phyloP scores from a whole-genome alignment of 352 stramenopile species.

The Blastocystis sp. region DNA sequence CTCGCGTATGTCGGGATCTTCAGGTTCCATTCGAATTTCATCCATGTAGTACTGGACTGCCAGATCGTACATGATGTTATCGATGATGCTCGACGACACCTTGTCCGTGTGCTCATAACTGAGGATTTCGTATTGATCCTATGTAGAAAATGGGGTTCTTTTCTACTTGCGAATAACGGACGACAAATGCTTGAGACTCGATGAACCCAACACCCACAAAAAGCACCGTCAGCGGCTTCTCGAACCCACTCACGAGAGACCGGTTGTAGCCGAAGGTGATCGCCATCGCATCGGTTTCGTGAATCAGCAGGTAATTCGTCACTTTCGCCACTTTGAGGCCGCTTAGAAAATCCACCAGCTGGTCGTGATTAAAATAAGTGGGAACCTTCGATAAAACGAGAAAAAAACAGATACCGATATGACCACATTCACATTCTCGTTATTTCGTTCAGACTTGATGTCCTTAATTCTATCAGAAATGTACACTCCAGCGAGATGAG shows the following conservation, averaged over 20 bases:
- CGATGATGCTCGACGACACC: background rate
- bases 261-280: constrained; percentile 6
- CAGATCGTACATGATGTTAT: background rate
- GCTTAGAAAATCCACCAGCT: constrained; percentile 6
- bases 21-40: background rate
- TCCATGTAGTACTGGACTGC: background rate
- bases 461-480: constrained; percentile 37
- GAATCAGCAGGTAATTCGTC: background rate
- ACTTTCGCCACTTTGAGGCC: background rate
- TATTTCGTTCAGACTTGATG: constrained; percentile 12
- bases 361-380: background rate
- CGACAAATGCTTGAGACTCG: background rate
- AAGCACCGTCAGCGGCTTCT: background rate
- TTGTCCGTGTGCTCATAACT: background rate
- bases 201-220: constrained; percentile 34
- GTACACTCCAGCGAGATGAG: background rate
- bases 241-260: constrained; percentile 1
- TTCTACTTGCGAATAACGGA: background rate
- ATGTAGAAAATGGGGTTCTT: background rate
- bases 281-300: background rate
- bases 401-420: constrained; percentile 1
- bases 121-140: constrained; percentile 3
- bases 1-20: background rate
- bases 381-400: background rate
- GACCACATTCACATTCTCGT: constrained; percentile 1